phyloP scores from a whole-genome alignment of 306 rosid species.

The Purshia tridentata region DNA sequence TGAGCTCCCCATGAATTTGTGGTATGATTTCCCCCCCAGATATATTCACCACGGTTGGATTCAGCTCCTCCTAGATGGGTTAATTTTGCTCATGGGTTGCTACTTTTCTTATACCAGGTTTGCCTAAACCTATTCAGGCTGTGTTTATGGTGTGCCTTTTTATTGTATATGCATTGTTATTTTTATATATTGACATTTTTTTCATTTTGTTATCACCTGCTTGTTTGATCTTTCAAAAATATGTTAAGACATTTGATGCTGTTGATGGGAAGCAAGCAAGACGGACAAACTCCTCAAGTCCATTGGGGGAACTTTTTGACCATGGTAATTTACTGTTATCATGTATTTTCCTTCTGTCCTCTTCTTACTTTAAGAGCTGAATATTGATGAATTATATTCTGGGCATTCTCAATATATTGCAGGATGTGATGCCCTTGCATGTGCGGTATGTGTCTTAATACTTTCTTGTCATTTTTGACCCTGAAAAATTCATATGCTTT shows the following conservation, averaged over 20 bases:
- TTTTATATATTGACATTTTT: neutral
- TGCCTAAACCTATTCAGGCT: slow-evolving; percentile 18
- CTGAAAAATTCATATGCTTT: neutral
- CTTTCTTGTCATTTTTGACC: slow-evolving; percentile 4
- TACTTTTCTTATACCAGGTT: slow-evolving; percentile 95
- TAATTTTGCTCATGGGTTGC: slow-evolving; percentile 83
- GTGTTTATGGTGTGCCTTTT: neutral
- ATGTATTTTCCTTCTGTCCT: slow-evolving; percentile 4
- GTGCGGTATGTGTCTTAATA: slow-evolving; percentile 63
- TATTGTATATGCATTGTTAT: neutral
- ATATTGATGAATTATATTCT: slow-evolving; percentile 29
- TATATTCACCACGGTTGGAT: slow-evolving; percentile 83
- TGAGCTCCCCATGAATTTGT: neutral
- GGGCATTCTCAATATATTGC: slow-evolving; percentile 40
- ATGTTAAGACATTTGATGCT: slow-evolving; percentile 89
- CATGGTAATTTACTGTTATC: slow-evolving; percentile 59
- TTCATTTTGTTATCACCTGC: neutral
- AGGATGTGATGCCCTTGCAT: slow-evolving; percentile 99
- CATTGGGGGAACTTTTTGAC: slow-evolving; percentile 94
- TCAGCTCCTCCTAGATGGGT: slow-evolving; percentile 98
- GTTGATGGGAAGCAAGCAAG: slow-evolving; percentile 99
- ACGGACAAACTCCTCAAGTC: slow-evolving; percentile 93
- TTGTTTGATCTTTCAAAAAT: slow-evolving; percentile 18
- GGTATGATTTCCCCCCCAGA: slow-evolving; percentile 39
- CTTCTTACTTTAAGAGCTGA: slow-evolving; percentile 7